Conservation (phyloP, 306 rosid genomes). For the Chamaecrista fasciculata region DNA sequence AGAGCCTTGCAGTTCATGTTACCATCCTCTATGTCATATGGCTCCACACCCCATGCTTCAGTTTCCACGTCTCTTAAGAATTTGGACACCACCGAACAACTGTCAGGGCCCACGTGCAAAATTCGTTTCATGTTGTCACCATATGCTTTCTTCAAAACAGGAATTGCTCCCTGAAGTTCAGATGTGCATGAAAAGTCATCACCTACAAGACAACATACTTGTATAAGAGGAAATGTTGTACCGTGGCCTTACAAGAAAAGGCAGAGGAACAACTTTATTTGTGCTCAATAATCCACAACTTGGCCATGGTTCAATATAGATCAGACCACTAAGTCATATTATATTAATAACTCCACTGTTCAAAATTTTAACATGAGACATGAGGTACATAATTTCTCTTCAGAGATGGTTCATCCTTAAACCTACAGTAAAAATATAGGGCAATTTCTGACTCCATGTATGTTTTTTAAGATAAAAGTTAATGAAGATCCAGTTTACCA, state of each 20-base stretch:
- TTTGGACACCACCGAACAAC: slow-evolving; percentile 61
- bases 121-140: slow-evolving; percentile 57
- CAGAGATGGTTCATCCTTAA: background rate
- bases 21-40: slow-evolving; percentile 68
- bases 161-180: slow-evolving; percentile 60
- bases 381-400: background rate
- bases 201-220: slow-evolving; percentile 34
- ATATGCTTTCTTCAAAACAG: slow-evolving; percentile 53
- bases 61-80: slow-evolving; percentile 58
- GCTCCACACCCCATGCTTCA: slow-evolving; percentile 75
- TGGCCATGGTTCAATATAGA: background rate
- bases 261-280: background rate
- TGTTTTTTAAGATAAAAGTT: background rate
- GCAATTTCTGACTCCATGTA: background rate
- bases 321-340: background rate
- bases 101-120: slow-evolving; percentile 73
- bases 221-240: background rate
- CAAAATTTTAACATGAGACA: background rate
- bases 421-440: background rate
- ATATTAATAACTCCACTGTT: background rate
- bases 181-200: slow-evolving; percentile 52
- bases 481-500: background rate
- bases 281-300: background rate
- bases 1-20: slow-evolving; percentile 58
- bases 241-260: background rate